A percentile compares a stretch with the other conserved stretches of the same genome.
These are phyloP conservation scores for Neurospora africana DNA, from an alignment of 495 filamentous ascomycete species.

Conservation along the genomic window DNA sequence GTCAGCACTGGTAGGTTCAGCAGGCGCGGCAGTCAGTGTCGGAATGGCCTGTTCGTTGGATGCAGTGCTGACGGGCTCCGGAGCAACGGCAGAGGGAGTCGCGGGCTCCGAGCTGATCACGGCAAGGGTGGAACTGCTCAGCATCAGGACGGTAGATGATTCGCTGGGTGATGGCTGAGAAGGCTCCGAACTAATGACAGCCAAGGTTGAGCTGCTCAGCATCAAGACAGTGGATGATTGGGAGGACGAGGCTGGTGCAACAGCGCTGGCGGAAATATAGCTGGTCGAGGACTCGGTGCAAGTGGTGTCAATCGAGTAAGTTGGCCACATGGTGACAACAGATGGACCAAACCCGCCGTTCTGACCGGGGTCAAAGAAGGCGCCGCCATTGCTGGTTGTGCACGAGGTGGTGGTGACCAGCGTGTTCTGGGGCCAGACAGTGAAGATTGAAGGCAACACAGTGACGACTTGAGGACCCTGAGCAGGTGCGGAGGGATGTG, in stretches of 20 bases:
- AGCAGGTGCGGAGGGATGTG: not conserved
- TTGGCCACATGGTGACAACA: conserved; percentile 4
- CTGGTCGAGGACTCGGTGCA: conserved; percentile 1
- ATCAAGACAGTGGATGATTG: not conserved
- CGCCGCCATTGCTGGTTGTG: not conserved
- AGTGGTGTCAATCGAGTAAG: not conserved
- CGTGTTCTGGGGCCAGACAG: conserved; percentile 3
- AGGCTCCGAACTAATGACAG: not conserved
- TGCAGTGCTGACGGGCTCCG: not conserved
- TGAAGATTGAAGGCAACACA: conserved; percentile 3
- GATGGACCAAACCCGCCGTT: not conserved
- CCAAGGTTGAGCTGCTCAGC: not conserved
- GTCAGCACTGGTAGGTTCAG: not conserved
- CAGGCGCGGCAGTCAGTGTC: not conserved
- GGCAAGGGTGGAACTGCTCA: not conserved
- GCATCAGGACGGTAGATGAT: not conserved
- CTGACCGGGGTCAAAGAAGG: not conserved
- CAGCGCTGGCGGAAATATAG: not conserved
- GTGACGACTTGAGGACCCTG: conserved; percentile 8
- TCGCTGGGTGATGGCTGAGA: not conserved
- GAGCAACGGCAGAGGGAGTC: not conserved
- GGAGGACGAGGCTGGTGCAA: not conserved
- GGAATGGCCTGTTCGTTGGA: not conserved
- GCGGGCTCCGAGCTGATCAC: not conserved
- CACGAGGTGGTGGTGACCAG: not conserved